These are phyloP conservation scores for Cutaneotrichosporon cyanovorans DNA, from an alignment of 1,284 basidiomycete species.

Conservation along the genomic window DNA sequence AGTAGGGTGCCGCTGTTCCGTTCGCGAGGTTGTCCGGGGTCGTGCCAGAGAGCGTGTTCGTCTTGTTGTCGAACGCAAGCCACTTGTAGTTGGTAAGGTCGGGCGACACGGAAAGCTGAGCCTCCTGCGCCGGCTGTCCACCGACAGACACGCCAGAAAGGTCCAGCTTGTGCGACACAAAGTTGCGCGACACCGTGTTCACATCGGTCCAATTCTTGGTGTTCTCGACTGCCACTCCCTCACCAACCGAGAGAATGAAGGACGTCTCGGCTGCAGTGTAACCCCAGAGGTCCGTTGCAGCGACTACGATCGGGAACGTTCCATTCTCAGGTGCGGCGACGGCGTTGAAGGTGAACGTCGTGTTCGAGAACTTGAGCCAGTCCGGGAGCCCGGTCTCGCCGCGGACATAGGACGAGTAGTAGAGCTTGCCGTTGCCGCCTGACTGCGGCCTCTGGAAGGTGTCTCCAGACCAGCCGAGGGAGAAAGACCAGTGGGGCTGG, in stretches of 20 bases:
- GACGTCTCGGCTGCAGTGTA: conserved; percentile 44
- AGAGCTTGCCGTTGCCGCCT: conserved; percentile 22
- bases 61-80: conserved; percentile 44
- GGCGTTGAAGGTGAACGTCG: conserved; percentile 51
- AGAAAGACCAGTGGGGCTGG: conserved; percentile 50
- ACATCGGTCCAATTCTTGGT: conserved; percentile 20
- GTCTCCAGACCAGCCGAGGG: conserved; percentile 49
- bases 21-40: conserved; percentile 47
- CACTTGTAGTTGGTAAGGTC: conserved; percentile 40
- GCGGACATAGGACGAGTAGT: conserved; percentile 45
- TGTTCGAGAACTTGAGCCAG: conserved; percentile 51
- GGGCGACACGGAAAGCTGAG: conserved; percentile 29
- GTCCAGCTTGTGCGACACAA: conserved; percentile 30
- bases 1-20: conserved; percentile 38
- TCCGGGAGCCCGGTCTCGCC: conserved; percentile 46
- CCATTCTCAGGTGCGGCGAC: conserved; percentile 47
- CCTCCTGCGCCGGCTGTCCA: conserved; percentile 24
- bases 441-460: conserved; percentile 35
- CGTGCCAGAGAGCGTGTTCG: conserved; percentile 31
- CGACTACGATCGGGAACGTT: conserved; percentile 40
- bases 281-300: conserved; percentile 44
- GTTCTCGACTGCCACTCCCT: conserved; percentile 30
- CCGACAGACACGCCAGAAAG: conserved; percentile 26
- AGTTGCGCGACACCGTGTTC: conserved; percentile 26
- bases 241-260: conserved; percentile 43